Evolutionary conservation across 2,329 filamentous ascomycete genomes (phyloP).

Genomic region (Paraconiothyrium sp.): DNA sequence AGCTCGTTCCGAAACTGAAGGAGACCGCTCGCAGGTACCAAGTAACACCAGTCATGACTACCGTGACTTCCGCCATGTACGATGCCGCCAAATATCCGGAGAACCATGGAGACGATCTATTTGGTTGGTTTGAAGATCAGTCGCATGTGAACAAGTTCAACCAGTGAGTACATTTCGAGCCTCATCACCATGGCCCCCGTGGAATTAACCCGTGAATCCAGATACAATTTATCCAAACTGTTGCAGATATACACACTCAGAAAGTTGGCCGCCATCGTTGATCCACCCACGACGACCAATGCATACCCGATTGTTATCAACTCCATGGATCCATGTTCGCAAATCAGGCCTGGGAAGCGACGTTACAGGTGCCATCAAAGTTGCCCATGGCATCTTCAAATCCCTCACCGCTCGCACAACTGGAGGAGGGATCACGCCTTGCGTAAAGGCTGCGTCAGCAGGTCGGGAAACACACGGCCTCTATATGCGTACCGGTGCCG

Average conservation of each 20-base stretch:
- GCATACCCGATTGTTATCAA: background rate
- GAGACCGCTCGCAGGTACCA: background rate
- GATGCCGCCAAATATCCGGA: background rate
- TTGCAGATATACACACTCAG: background rate
- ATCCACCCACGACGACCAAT: background rate
- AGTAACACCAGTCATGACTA: background rate
- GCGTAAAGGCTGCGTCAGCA: background rate
- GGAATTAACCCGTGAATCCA: background rate
- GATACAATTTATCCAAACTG: background rate
- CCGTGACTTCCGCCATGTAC: background rate
- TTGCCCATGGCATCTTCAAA: background rate
- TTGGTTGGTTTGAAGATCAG: background rate
- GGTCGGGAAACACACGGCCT: background rate
- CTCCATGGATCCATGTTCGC: background rate
- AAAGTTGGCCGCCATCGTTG: background rate
- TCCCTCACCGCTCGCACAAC: background rate
- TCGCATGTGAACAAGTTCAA: background rate
- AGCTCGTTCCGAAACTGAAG: background rate
- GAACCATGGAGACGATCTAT: background rate
- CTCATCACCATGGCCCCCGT: no score
- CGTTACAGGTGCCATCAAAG: background rate
- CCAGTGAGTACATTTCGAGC: background rate
- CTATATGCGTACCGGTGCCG: conserved; percentile 1
- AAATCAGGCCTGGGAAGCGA: background rate
- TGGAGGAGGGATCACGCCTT: background rate